Conservation (phyloP, 106 monocot genomes). For the Dioscorea alata region DNA sequence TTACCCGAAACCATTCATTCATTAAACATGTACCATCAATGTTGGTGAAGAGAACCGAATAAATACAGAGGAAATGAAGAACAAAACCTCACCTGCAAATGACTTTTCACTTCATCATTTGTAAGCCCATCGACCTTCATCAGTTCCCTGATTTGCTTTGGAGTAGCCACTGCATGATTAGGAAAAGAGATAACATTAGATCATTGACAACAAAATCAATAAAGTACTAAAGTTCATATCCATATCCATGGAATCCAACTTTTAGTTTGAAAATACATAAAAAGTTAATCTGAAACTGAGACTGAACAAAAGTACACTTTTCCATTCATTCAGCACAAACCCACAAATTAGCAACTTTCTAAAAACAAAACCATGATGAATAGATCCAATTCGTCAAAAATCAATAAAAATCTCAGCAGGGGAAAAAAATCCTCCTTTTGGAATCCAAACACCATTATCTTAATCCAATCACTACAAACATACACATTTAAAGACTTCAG, state of each 20-base stretch:
- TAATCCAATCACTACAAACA: neutral
- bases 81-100: conserved; percentile 54
- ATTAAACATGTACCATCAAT: neutral
- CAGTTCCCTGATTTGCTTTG: conserved; percentile 94
- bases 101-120: conserved; percentile 99
- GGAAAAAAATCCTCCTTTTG: neutral
- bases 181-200: neutral
- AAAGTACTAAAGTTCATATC: neutral
- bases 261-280: too few relatives aligned
- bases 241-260: too few relatives aligned
- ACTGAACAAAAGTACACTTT: too few relatives aligned
- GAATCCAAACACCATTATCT: neutral
- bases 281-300: too few relatives aligned
- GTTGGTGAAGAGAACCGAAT: neutral
- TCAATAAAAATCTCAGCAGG: too few relatives aligned
- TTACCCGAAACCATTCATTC: neutral
- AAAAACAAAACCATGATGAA: too few relatives aligned
- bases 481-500: neutral
- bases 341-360: too few relatives aligned
- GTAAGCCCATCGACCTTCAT: conserved; percentile 97
- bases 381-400: too few relatives aligned
- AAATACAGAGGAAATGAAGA: neutral
- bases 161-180: conserved; percentile 69
- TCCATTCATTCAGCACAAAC: too few relatives aligned
- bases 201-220: neutral